Percentiles rank a stretch among this genome's conserved stretches.
Evolutionary conservation across 2,329 filamentous ascomycete species (phyloP).

Genomic region (Bipolaris bicolor): DNA sequence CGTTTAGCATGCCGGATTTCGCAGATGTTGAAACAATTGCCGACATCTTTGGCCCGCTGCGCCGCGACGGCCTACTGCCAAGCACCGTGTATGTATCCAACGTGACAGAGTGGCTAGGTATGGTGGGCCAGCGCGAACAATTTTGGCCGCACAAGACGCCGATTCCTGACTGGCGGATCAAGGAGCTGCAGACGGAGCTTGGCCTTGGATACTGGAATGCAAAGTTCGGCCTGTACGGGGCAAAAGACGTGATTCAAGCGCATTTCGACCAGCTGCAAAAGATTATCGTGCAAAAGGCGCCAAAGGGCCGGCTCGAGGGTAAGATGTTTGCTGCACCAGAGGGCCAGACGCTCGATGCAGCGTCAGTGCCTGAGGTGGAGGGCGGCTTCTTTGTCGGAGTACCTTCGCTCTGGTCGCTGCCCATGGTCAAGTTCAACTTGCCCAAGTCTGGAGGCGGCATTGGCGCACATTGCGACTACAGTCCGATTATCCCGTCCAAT

Average conservation of each 20-base stretch:
- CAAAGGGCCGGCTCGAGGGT: constrained; percentile 49
- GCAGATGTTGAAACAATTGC: constrained; percentile 56
- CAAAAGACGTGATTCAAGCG: constrained; percentile 52
- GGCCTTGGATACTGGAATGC: constrained; percentile 55
- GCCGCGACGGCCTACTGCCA: constrained; percentile 53
- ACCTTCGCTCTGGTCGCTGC: constrained; percentile 39
- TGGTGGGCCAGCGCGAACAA: constrained; percentile 53
- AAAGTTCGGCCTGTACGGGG: constrained; percentile 55
- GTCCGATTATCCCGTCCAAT: constrained; percentile 38
- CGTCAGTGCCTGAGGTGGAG: constrained; percentile 35
- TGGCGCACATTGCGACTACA: constrained; percentile 43
- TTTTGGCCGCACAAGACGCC: constrained; percentile 54
- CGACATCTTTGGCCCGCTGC: constrained; percentile 54
- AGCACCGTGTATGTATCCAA: constrained; percentile 56
- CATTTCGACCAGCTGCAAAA: constrained; percentile 52
- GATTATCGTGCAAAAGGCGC: constrained; percentile 46
- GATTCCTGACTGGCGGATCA: constrained; percentile 55
- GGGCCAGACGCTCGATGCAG: constrained; percentile 50
- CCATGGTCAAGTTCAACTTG: constrained; percentile 42
- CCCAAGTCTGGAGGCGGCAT: constrained; percentile 37
- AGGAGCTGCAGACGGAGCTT: constrained; percentile 53
- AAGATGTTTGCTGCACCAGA: constrained; percentile 49
- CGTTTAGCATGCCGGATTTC: constrained; percentile 55
- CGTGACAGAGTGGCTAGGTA: constrained; percentile 55
- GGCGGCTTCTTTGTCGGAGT: constrained; percentile 43